Evolutionary conservation across 257 asterid genomes (phyloP), one percentile per base, ranked within the genome.

Genomic region (Solanum paucissectum): DNA sequence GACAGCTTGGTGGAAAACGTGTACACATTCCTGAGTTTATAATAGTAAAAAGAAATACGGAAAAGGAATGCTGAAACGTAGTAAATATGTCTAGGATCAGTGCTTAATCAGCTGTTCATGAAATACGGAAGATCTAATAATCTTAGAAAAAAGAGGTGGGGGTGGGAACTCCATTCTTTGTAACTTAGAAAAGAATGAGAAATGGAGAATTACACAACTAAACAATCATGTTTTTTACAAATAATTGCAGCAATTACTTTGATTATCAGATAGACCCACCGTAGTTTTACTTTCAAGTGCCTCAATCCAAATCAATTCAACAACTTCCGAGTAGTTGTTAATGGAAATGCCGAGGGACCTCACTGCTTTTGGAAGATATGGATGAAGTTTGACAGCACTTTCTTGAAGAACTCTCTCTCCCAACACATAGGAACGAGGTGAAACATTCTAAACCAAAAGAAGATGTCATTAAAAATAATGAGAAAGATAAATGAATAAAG

Each of bases 381-480:
- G 81, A 36, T 60, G 64, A 68, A 89, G 87, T 82, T 89, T 83
- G 36, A 25, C 82, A 64, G 84, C 85, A 83, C 89, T 69, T 55
- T 83, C 79, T 38, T 37, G 32, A 34, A 89, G 49, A 68, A 86
- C 87, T 77, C 58, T 83, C 82, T 89, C 91, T 23, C 86, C 91
- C 86, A 89, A 40, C 79, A 38, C 68, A 73, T 76, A 86, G 37
- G 89, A 89, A 64, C 76, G 74, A 52, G 89, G 72, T 37, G 49
- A 86, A 52, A 81, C 76, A 79, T 88, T 74, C 91, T 89, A 88
- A 55, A 89, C 37, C 85, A 87, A 64, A 89, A 44, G 46, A 83
- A 12, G 73, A 36, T n/a, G 46, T 74, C 44, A 74, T 84, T 40
- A 73, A 25, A 29, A 69, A 49, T 27, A 74, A 23, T 34, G 73